A percentile compares a stretch with the other conserved stretches of the same genome.
These are phyloP conservation scores for Cadophora gregata DNA, from an alignment of 2,329 filamentous ascomycete genomes.

Conservation along the genomic window DNA sequence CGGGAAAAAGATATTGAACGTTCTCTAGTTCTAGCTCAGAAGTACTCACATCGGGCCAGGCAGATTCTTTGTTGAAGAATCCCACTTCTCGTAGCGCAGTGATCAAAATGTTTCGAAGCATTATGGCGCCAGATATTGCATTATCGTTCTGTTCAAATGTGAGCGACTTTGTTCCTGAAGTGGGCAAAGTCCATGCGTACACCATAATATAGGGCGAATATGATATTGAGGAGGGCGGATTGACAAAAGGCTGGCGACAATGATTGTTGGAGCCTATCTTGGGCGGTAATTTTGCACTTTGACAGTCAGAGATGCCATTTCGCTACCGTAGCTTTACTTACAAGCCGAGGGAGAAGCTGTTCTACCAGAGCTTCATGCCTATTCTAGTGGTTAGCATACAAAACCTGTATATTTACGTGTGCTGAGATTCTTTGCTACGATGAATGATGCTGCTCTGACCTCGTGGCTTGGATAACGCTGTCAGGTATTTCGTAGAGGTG, in stretches of 20 bases:
- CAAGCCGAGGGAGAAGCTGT: conserved; percentile 33
- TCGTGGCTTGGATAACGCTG: neutral
- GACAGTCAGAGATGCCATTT: neutral
- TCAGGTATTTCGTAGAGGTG: too few species aligned
- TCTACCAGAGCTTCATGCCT: conserved; percentile 44
- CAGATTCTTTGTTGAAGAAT: conserved; percentile 47
- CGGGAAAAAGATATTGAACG: neutral
- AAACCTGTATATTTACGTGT: neutral
- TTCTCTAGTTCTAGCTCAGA: too few species aligned
- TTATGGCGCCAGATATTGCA: conserved; percentile 43
- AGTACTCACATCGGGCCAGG: conserved; percentile 42
- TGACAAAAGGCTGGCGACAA: conserved; percentile 41
- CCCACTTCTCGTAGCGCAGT: conserved; percentile 46
- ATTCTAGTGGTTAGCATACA: neutral
- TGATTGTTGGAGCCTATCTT: conserved; percentile 36
- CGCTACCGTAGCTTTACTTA: conserved; percentile 24
- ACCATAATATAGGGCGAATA: conserved; percentile 46
- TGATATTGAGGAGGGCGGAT: conserved; percentile 47
- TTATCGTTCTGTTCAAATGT: conserved; percentile 40
- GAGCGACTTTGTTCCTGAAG: conserved; percentile 5
- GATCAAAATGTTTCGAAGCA: conserved; percentile 47
- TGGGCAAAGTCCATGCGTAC: conserved; percentile 20
- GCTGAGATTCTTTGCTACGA: neutral
- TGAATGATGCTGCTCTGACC: neutral
- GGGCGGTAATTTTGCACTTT: conserved; percentile 42